Conservation (phyloP, 2,329 filamentous ascomycete genomes). For the Phaeosphaeriaceae sp. region DNA sequence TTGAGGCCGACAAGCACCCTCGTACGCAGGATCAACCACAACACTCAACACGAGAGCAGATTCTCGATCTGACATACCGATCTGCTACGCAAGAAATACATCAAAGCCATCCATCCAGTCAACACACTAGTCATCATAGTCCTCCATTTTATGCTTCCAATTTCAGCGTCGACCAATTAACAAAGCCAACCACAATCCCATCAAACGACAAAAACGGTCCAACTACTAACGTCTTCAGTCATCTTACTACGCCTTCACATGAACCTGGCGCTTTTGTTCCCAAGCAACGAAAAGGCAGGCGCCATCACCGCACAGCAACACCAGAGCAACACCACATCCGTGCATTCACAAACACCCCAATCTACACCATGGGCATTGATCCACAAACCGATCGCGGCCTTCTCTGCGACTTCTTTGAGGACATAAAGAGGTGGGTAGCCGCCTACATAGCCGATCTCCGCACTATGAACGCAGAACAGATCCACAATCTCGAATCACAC, state of each 20-base stretch:
- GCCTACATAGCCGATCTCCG: conserved; percentile 7
- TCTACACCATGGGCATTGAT: conserved; percentile 25
- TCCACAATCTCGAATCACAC: conserved; percentile 3
- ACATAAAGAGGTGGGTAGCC: conserved; percentile 22
- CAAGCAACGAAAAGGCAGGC: conserved; percentile 1
- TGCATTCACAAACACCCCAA: conserved; percentile 7
- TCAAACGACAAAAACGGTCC: too few relatives aligned
- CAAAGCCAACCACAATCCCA: too few relatives aligned
- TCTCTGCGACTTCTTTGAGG: conserved; percentile 30
- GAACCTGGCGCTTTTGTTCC: not conserved
- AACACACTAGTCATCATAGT: too few relatives aligned
- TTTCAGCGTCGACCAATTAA: too few relatives aligned
- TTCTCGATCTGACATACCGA: not conserved
- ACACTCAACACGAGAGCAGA: not conserved
- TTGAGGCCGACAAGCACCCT: not conserved
- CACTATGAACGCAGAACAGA: conserved; percentile 3
- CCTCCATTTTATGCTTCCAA: too few relatives aligned
- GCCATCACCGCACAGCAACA: conserved; percentile 25
- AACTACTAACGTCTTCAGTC: not conserved
- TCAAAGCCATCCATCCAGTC: too few relatives aligned
- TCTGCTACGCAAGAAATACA: not conserved
- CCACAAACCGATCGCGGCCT: conserved; percentile 26
- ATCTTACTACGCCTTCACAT: not conserved
- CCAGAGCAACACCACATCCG: conserved; percentile 21
- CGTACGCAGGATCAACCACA: not conserved